These are phyloP conservation scores for Middelhovenomyces tepae DNA, from an alignment of 805 yeast species.

Conservation along the genomic window DNA sequence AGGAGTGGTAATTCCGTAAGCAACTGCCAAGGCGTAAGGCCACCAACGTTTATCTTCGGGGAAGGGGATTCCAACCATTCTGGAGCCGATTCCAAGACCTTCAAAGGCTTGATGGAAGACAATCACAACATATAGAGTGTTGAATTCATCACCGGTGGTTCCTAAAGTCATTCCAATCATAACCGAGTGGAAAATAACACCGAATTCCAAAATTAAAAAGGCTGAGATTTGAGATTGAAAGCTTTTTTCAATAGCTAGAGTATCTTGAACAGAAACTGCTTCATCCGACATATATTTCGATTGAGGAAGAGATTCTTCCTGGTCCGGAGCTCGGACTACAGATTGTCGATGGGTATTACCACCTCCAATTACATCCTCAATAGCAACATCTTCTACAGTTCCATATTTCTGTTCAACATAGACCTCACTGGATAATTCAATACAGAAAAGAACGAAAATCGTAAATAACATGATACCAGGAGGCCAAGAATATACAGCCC, in stretches of 20 bases:
- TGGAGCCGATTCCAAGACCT: constrained; percentile 70
- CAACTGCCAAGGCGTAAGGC: constrained; percentile 44
- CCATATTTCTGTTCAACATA: constrained; percentile 33
- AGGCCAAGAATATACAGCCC: constrained; percentile 49
- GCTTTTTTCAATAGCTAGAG: constrained; percentile 7
- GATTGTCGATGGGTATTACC: constrained; percentile 14
- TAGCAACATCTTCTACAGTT: constrained; percentile 20
- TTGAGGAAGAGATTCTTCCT: constrained; percentile 9
- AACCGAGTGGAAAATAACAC: constrained; percentile 66
- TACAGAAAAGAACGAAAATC: constrained; percentile 36
- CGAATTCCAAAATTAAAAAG: constrained; percentile 57
- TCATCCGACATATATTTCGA: background rate
- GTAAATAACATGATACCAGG: constrained; percentile 45
- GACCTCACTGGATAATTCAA: constrained; percentile 41
- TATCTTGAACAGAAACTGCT: constrained; percentile 12
- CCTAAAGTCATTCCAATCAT: constrained; percentile 65
- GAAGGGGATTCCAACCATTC: constrained; percentile 53
- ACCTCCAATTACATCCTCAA: constrained; percentile 16
- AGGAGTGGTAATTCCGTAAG: constrained; percentile 57
- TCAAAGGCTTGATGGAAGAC: constrained; percentile 74
- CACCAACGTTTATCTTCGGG: constrained; percentile 38
- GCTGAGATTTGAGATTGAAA: constrained; percentile 33
- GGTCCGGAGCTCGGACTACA: constrained; percentile 12
- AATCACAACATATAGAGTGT: constrained; percentile 52
- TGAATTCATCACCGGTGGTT: constrained; percentile 54